A percentile compares a stretch with the other conserved stretches of the same genome.
Evolutionary conservation across 75 land plant species (phyloP).

Genomic region (Pinus taeda): DNA sequence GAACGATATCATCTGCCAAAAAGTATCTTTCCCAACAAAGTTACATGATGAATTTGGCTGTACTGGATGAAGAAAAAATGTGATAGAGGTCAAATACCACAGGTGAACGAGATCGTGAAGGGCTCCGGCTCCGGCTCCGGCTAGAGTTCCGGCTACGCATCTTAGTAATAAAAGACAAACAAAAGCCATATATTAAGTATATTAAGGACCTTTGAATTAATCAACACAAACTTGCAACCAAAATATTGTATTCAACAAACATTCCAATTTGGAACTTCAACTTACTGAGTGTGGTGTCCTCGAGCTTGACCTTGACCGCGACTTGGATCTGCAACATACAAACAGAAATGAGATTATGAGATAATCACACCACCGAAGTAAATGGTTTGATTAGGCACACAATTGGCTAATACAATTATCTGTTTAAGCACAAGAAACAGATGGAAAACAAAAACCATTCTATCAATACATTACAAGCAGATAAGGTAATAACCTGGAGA

Average conservation of each 20-base stretch:
- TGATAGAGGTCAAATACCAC: not conserved
- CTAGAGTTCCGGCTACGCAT: not conserved
- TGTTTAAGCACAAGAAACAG: not conserved
- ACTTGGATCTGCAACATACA: conserved; percentile 18
- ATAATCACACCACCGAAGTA: not conserved
- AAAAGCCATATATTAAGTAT: not conserved
- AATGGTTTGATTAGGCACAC: conserved; percentile 1
- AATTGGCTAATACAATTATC: not conserved
- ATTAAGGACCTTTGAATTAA: not conserved
- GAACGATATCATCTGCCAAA: not conserved
- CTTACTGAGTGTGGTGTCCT: not conserved
- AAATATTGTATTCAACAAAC: not conserved
- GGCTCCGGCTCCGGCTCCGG: not conserved
- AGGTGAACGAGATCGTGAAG: not conserved
- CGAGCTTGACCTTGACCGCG: conserved; percentile 20
- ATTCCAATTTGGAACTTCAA: not conserved
- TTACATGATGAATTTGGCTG: not conserved
- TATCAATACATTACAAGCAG: not conserved
- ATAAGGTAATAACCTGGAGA: conserved; percentile 38
- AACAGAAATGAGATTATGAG: conserved; percentile 13
- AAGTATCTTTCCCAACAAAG: no score
- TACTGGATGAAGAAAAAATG: not conserved
- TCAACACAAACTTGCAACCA: not conserved
- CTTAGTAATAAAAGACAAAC: not conserved
- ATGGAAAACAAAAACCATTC: not conserved